Base-by-base conservation (phyloP, 2,329 filamentous ascomycete species). In the Passalora sequoiae region DNA sequence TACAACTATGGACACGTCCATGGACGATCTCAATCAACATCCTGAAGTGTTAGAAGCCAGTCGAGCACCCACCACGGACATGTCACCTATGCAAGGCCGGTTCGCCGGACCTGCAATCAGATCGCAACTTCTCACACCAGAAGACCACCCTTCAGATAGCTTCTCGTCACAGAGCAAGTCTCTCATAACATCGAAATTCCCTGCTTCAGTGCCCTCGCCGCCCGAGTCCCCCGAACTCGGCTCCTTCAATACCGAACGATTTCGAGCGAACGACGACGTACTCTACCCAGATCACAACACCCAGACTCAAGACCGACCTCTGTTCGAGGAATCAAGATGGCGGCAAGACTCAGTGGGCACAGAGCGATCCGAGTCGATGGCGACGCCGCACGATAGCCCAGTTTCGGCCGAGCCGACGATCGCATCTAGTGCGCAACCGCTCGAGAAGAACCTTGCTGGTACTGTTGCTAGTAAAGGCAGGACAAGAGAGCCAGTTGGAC, bases 161-260 rank as follows among this genome's bases (percentile, higher is more conserved):
- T 55, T 55, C 44, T 28, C 42, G 13, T 36, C 44, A 24, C 38
- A 27, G 24, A 7, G 37, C 30, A 25, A 40, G 25, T 29, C 44
- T 9, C 19, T 12, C 24, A n/a, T 41, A 10, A 36, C 24, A 27
- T 37, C 40, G n/a, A 24, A 41, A 13, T 43, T 46, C 24, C 43
- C 52, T 27, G 41, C 38, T 15, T n/a, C n/a, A n/a, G 36, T 42
- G 32, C 43, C 43, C 29, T 54, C 50, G 38, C 50, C 53, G 40
- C 53, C 53, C 38, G 53, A 40, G 28, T 55, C 53, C 42, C 53
- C 53, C 27, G 44, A 45, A 17, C 53, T 53, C 37, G 39, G 42
- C 33, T 38, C 50, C 9, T 43, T 51, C 19, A 29, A 40, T n/a
- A 32, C 43, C 4, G 37, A 47, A n/a, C 15, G 17, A 32, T 49